Base-by-base conservation (phyloP, 2,329 filamentous ascomycete genomes). In the Acrodontium crateriforme region DNA sequence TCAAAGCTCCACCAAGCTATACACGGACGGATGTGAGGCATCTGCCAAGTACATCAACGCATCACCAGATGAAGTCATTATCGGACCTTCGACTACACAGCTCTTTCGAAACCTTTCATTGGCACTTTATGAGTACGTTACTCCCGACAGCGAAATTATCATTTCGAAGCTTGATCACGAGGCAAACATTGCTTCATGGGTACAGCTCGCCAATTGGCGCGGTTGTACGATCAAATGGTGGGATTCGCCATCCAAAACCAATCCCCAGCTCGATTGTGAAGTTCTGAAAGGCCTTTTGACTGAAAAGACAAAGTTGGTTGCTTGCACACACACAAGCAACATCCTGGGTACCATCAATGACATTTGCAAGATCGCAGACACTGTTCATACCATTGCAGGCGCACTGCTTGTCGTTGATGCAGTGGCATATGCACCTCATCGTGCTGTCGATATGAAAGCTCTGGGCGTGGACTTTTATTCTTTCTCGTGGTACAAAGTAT, bases 401-500 rank as follows among this genome's bases (percentile, higher is more conserved):
- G 70, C 76, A 1, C 50, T 83, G 2, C 56, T 85, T 1, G 74
- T 68, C 38, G 77, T 85, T 5, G 81, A 87, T 52, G 79, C 72
- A 2, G 80, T 85, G 0, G 75, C 78, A 3, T 82, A 73, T 44
- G 78, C 79, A 0, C 80, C 80, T 0, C 80, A 87, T 49, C 63
- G 78, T 4, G 59, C 59, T 6, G 54, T 87, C 8, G 74, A 87
- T 47, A 74, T 85, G 4, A 62, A 69, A 37, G 69, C 57, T 0
- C 59, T 82, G 0, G 78, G 67, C 1, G 74, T 78, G 0, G 80
- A 87, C 46, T 74, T 84, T 40, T 87, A 85, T 50, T 45, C 64
- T n/a, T 82, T 85, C 46, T 74, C 67, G 1, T 85, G 78, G 79
- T 85, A 85, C 55, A 87, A 87, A 50, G 70, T 84, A 2, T 85